Conservation (phyloP, 139 green algal species). For the Yamagishiella unicocca region DNA sequence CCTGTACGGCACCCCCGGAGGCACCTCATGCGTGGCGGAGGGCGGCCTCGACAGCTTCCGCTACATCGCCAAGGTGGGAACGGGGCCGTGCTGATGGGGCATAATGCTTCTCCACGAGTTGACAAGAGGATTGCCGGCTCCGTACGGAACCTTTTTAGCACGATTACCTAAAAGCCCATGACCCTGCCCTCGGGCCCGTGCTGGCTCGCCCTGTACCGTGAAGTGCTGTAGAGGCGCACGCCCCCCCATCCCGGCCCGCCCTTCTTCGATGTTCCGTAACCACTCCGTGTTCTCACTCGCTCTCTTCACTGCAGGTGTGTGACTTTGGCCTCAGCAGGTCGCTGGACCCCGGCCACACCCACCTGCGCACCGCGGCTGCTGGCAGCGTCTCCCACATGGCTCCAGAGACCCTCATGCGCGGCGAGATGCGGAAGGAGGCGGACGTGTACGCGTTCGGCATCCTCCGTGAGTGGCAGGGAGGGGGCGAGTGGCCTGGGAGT, state of each 20-base stretch:
- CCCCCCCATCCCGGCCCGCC: too few species aligned
- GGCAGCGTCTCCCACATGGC: conserved; percentile 49
- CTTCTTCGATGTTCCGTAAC: too few species aligned
- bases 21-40: conserved; percentile 52
- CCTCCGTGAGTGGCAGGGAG: conserved; percentile 42
- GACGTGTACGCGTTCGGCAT: conserved; percentile 60
- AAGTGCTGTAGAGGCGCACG: too few species aligned
- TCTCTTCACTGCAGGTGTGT: not conserved
- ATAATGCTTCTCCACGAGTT: too few species aligned
- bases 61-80: conserved; percentile 59
- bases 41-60: conserved; percentile 52
- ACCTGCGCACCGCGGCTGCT: conserved; percentile 43
- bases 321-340: conserved; percentile 43
- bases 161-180: too few species aligned
- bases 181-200: too few species aligned
- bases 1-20: conserved; percentile 10
- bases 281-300: too few species aligned
- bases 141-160: too few species aligned
- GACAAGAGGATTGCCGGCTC: too few species aligned
- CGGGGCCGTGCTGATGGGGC: too few species aligned
- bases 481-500: too few species aligned
- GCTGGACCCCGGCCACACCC: conserved; percentile 40
- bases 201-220: too few species aligned
- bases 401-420: conserved; percentile 51
- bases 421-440: conserved; percentile 32